These are phyloP conservation scores for Cordyceps farinosa DNA, from an alignment of 2,329 filamentous ascomycete genomes.

Conservation along the genomic window DNA sequence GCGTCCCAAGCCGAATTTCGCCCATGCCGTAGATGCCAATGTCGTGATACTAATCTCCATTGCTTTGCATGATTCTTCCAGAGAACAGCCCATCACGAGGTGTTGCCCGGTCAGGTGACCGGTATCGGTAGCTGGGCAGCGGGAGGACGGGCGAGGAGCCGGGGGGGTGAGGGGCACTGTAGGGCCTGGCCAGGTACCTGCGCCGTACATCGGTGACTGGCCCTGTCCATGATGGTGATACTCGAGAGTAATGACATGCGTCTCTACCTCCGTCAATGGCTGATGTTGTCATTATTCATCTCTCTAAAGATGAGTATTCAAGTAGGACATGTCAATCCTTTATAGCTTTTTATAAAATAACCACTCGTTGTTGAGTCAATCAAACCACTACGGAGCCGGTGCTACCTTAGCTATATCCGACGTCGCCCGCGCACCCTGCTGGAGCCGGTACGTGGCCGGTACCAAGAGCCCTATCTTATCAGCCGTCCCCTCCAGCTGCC, in stretches of 20 bases:
- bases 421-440: neutral
- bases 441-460: neutral
- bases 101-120: constrained; percentile 18
- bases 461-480: constrained; percentile 12
- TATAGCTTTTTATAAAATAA: neutral
- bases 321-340: neutral
- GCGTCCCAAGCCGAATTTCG: neutral
- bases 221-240: neutral
- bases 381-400: neutral
- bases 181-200: neutral
- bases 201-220: neutral
- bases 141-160: neutral
- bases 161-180: neutral
- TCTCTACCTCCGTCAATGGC: neutral
- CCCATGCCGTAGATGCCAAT: neutral
- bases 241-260: neutral
- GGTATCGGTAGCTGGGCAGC: neutral
- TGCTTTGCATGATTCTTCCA: neutral
- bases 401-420: constrained; percentile 9
- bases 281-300: neutral
- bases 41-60: neutral
- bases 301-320: neutral
- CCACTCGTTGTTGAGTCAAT: neutral
- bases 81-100: neutral
- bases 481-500: constrained; percentile 1